These are phyloP conservation scores for Jatropha curcas DNA, from an alignment of 345 rosid species.

Conservation along the genomic window DNA sequence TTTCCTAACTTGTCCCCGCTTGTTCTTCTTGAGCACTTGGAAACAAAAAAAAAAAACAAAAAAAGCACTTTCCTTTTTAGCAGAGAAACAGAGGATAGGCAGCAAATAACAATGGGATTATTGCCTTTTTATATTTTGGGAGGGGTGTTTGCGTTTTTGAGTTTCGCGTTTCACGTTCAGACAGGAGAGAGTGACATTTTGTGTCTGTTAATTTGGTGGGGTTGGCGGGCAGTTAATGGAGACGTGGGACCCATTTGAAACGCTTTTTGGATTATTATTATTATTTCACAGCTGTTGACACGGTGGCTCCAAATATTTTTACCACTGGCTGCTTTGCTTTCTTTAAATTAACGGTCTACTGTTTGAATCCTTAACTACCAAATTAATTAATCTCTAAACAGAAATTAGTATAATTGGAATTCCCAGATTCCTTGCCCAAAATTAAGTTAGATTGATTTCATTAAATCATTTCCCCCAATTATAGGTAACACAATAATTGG, in stretches of 20 bases:
- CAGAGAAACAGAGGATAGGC: neutral
- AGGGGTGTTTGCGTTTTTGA: neutral
- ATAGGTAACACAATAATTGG: constrained; percentile 9
- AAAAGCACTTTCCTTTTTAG: neutral
- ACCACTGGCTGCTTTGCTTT: too few species aligned
- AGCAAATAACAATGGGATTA: neutral
- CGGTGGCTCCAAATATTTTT: neutral
- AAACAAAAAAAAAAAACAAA: too few species aligned
- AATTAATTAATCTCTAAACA: neutral
- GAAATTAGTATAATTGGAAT: neutral
- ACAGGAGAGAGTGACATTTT: neutral
- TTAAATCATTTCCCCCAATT: neutral
- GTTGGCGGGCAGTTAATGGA: constrained; percentile 16
- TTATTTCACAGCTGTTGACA: constrained; percentile 22
- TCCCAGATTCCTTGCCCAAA: neutral
- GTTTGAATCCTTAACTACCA: too few species aligned
- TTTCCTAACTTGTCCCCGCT: neutral
- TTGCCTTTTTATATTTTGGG: neutral
- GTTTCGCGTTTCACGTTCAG: too few species aligned
- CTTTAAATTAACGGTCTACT: neutral
- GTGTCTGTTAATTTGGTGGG: neutral
- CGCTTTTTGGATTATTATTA: neutral
- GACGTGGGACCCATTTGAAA: constrained; percentile 1
- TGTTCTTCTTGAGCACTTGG: too few species aligned
- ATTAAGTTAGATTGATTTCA: neutral